Base-by-base conservation (phyloP, 2,329 filamentous ascomycete species). In the Alternaria gaisen region DNA sequence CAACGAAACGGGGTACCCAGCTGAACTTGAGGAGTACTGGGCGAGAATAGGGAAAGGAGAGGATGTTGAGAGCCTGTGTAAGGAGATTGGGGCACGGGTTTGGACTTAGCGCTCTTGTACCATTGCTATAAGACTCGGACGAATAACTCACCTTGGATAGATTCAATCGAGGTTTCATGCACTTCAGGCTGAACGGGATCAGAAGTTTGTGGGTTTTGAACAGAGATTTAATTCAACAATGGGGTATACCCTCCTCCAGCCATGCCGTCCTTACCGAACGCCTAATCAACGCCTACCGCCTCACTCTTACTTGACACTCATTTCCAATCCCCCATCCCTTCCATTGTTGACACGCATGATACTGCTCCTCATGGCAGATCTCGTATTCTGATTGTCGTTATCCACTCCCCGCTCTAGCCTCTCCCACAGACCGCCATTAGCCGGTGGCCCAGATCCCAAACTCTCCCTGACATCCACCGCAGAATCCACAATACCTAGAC, bases 401-500 rank as follows among this genome's bases (percentile, higher is more conserved):
- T 42, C 38, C 20, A n/a, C 12, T 34, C 28, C 46, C 16, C 26
- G 32, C 32, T 26, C 53, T 24, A 48, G 4, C 12, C 52, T 26
- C 22, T 41, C 52, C 40, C 38, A 34, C 16, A 54, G 20, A n/a
- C 41, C 40, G 20, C 28, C 52, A 44, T 43, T 22, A 14, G n/a
- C 26, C 28, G 41, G 40, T 10, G 38, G 38, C 4, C 52, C 40
- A 16, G 41, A 46, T 16, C 41, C 22, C 14, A 47, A 9, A 26
- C 20, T 28, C 7, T 52, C 46, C 8, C 58, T 41, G 12, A 73
- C 68, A 42, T 72, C 66, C 22, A 72, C 63, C 11, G 69, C 69
- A 4, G 69, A 69, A 28, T 77, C 75, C 38, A 72, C 65, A 18
- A 77, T 76, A 6, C 74, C 74, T 3, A 78, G 56, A 1, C 74